Conservation (phyloP, 352 stramenopile species). For the Lagenidium sp. region DNA sequence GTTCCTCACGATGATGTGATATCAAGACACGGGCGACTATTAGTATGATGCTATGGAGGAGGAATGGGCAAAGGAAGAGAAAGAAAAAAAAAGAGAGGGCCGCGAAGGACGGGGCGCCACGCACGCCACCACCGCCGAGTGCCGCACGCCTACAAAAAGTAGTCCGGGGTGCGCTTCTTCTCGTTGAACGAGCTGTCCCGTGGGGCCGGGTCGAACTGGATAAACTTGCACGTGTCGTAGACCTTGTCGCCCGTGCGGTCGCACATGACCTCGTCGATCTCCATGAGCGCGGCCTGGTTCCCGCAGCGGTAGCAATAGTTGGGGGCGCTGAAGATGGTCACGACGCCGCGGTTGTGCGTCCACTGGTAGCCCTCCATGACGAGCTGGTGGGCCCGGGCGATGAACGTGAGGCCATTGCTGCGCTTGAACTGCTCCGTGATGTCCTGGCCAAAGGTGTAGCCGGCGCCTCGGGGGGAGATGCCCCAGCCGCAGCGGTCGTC, state of each 20-base stretch:
- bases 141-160: slow-evolving; percentile 85
- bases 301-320: slow-evolving; percentile 96
- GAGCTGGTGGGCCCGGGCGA: slow-evolving; percentile 82
- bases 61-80: not conserved
- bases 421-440: slow-evolving; percentile 88
- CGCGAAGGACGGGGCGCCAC: not conserved
- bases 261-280: slow-evolving; percentile 90
- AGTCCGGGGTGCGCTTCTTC: slow-evolving; percentile 89
- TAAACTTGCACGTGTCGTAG: slow-evolving; percentile 90
- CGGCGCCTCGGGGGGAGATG: slow-evolving; percentile 77
- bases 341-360: slow-evolving; percentile 87
- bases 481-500: slow-evolving; percentile 84
- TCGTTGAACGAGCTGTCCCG: slow-evolving; percentile 89
- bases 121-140: no score
- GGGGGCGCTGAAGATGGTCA: slow-evolving; percentile 90
- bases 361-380: slow-evolving; percentile 94
- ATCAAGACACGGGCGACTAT: not conserved
- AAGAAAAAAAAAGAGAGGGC: not conserved
- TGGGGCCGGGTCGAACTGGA: slow-evolving; percentile 87
- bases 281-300: slow-evolving; percentile 94
- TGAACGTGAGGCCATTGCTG: slow-evolving; percentile 85
- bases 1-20: slow-evolving; percentile 70
- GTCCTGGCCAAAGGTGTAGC: slow-evolving; percentile 85
- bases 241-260: slow-evolving; percentile 85
- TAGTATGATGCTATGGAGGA: no score